Evolutionary conservation across 768 basidiomycete genomes (phyloP), one percentile per base, ranked within the genome.

Genomic region (Porpolomopsis calyptriformis): DNA sequence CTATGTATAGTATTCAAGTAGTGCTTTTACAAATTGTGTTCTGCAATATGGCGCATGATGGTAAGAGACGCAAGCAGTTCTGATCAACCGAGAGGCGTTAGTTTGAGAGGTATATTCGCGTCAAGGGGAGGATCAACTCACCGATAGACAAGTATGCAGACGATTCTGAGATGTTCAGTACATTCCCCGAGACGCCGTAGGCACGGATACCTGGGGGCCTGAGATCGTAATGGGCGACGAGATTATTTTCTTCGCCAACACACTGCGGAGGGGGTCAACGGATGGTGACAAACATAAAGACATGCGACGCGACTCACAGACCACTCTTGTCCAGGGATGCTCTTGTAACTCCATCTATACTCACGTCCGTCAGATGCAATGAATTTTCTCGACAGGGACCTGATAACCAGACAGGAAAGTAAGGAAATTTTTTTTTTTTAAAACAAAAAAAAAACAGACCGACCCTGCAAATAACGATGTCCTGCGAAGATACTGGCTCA

Each of bases 361-460:
- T 85, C 82, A 22, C 68, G 68, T 26, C 82, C 82, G 57, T 85
- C 81, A 33, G 77, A 78, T 12, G 72, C 82, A 39, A 60, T 64
- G 52, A 86, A 87, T 59, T 82, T 84, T 37, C 84, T 63, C 36
- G 74, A 74, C 50, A 84, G 62, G 7, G 84, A 82, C 42, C 84
- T 85, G n/a, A n/a, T n/a, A n/a, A n/a, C n/a, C n/a, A n/a, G n/a
- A n/a, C n/a, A n/a, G n/a, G n/a, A n/a, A n/a, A n/a, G n/a, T n/a
- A n/a, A n/a, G 51, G 44, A 29, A 24, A 39, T 1, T 19, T 18
- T n/a, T 2, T 20, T 44, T 29, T 36, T 18, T 34, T 31, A 45
- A 16, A 23, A 35, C 14, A 18, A 35, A 43, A 47, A 29, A 48
- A 46, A 45, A 34, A 35, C 22, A 52, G 47, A 41, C 19, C 59